phyloP scores from a whole-genome alignment of 1,284 basidiomycete genomes.

The Cerrena zonata region DNA sequence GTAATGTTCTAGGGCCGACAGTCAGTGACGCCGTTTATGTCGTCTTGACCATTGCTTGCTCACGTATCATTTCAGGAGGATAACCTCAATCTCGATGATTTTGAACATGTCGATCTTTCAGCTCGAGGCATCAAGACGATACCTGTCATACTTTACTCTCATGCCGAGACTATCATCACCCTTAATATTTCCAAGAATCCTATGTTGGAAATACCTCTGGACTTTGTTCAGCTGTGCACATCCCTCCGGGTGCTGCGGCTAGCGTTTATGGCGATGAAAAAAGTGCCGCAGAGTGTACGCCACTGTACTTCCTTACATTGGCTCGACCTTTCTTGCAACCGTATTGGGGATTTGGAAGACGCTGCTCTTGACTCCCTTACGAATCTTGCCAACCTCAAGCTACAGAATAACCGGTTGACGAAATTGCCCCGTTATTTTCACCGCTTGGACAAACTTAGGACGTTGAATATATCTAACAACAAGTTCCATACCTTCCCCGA shows the following conservation, averaged over 20 bases:
- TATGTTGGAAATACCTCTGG: conserved; percentile 91
- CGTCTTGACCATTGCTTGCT: neutral
- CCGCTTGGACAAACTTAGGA: conserved; percentile 64
- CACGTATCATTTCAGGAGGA: conserved; percentile 45
- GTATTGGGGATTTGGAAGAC: conserved; percentile 85
- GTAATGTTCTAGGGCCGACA: conserved; percentile 58
- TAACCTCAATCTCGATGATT: conserved; percentile 69
- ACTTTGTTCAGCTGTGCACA: conserved; percentile 90
- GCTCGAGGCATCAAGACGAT: conserved; percentile 83
- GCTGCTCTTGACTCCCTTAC: conserved; percentile 77
- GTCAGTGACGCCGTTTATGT: conserved; percentile 36
- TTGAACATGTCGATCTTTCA: conserved; percentile 81
- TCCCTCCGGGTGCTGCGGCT: conserved; percentile 82
- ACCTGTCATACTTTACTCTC: conserved; percentile 82
- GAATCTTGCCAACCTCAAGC: conserved; percentile 67
- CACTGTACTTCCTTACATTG: conserved; percentile 73
- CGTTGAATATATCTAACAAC: conserved; percentile 96
- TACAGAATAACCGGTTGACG: conserved; percentile 91
- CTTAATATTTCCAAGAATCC: conserved; percentile 93
- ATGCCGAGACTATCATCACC: conserved; percentile 81
- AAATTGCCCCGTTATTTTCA: conserved; percentile 84
- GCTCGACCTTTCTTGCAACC: conserved; percentile 90
- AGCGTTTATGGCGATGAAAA: conserved; percentile 92
- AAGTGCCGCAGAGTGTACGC: conserved; percentile 81
- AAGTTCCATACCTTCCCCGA: conserved; percentile 80